Evolutionary conservation across 192 early-diverging fungal species (phyloP).

Genomic region (Backusella sp.): DNA sequence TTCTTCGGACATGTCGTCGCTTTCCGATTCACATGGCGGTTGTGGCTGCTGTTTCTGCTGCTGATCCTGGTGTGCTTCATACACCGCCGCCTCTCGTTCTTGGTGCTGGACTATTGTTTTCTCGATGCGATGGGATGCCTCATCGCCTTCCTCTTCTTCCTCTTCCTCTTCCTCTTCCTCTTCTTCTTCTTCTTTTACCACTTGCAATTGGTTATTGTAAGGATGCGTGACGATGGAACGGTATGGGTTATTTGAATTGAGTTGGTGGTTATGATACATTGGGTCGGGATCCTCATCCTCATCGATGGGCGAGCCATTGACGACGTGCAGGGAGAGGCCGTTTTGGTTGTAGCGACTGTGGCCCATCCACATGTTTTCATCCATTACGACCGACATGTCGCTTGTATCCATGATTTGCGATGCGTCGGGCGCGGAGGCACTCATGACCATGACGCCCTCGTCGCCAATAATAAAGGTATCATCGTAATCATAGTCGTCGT

Average conservation of each 20-base stretch:
- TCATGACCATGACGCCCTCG: conserved; percentile 3
- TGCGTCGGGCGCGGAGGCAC: neutral
- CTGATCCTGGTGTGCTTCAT: neutral
- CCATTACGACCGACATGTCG: conserved; percentile 4
- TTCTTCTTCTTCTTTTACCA: conserved; percentile 4
- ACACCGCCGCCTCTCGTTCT: neutral
- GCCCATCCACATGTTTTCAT: conserved; percentile 24
- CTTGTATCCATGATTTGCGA: neutral
- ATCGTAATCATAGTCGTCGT: conserved; percentile 5
- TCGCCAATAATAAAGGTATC: conserved; percentile 2
- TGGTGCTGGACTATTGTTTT: neutral
- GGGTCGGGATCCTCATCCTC: neutral
- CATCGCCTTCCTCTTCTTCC: neutral
- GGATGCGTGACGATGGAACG: neutral
- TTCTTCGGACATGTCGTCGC: neutral
- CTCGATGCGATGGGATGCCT: neutral
- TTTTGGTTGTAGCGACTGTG: conserved; percentile 14
- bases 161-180: neutral
- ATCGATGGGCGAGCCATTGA: conserved; percentile 4
- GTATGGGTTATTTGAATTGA: conserved; percentile 13
- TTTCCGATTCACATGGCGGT: neutral
- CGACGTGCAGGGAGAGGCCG: conserved; percentile 2
- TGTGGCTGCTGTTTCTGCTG: neutral
- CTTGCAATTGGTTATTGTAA: neutral
- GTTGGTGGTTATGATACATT: conserved; percentile 1